Evolutionary conservation across 148 eudicot species (phyloP), one percentile per base, ranked within the genome.

Genomic region (Camellia granthamiana): DNA sequence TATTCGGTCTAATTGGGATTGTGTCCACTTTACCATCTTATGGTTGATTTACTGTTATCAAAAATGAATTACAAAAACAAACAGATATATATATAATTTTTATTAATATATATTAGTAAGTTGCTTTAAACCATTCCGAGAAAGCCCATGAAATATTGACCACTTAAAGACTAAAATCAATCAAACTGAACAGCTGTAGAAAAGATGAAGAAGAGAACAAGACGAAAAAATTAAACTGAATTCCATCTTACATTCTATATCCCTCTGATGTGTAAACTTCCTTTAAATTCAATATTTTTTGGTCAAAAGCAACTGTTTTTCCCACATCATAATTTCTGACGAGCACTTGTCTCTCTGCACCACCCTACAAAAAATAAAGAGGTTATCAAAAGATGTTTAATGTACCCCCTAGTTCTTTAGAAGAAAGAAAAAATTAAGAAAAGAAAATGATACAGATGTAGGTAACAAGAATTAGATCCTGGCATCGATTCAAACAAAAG

Each of bases 191-290:
- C 44, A 64, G 43, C 56, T 12, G 18, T 61, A 6, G 55, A 60
- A 7, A 23, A 61, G 54, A 51, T 43, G 23, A 73, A 51, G 51
- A 75, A 68, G 65, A 47, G 7, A 68, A 68, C 65, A 19, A 3
- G 72, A 59, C 61, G 7, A 65, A 64, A 46, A 76, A 75, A 79
- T 71, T 13, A 58, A 56, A 21, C 63, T 11, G 4, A 47, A 69
- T 60, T 68, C 61, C 15, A 76, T 74, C 97, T 91, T 81, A 96
- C 98, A 96, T 92, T 87, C 77, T 91, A 64, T 55, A 80, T 51
- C 99, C 99, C 76, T 96, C 99, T 73, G 84, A 80, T 7, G 99
- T 92, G 89, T 81, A 96, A 69, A 92, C 99, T 82, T 92, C 98
- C 87, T 91, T 96, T 86, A 96, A 86, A 82, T 96, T 93, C 10